Evolutionary conservation across 1,284 basidiomycete species (phyloP).

Genomic region (Microbotryum saponariae): DNA sequence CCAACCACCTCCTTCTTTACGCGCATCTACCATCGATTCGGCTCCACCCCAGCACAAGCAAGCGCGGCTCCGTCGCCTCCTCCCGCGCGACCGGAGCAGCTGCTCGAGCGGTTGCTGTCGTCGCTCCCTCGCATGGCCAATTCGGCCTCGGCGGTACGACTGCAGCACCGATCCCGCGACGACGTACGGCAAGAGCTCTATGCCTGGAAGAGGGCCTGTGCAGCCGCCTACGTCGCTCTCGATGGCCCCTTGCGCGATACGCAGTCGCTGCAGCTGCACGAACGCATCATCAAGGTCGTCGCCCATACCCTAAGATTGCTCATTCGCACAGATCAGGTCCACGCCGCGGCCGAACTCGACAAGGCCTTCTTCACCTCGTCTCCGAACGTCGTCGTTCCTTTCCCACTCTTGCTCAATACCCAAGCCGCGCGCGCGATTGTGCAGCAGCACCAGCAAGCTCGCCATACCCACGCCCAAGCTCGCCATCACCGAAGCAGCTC

Average conservation of each 20-base stretch:
- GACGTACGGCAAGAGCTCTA: conserved; percentile 10
- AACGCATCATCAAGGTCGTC: conserved; percentile 16
- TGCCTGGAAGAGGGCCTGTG: conserved; percentile 2
- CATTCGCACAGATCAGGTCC: conserved; percentile 4
- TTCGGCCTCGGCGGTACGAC: neutral
- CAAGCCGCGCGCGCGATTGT: too few species aligned
- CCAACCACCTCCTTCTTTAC: too few species aligned
- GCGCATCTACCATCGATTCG: too few species aligned
- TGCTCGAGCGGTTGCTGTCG: neutral
- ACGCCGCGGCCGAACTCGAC: conserved; percentile 22
- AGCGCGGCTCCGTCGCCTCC: too few species aligned
- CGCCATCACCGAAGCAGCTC: too few species aligned
- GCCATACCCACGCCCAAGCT: too few species aligned
- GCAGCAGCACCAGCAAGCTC: too few species aligned
- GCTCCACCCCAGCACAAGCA: too few species aligned
- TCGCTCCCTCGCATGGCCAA: neutral
- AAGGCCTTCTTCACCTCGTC: conserved; percentile 21
- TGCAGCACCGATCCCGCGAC: neutral
- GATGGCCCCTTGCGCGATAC: neutral
- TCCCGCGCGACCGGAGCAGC: too few species aligned
- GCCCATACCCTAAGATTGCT: conserved; percentile 24
- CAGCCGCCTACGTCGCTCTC: neutral
- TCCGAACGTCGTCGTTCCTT: neutral
- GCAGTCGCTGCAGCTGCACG: neutral
- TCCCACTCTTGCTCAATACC: neutral